These are phyloP conservation scores for Oxytropis ochrocephala DNA, from an alignment of 306 rosid genomes.

Conservation along the genomic window DNA sequence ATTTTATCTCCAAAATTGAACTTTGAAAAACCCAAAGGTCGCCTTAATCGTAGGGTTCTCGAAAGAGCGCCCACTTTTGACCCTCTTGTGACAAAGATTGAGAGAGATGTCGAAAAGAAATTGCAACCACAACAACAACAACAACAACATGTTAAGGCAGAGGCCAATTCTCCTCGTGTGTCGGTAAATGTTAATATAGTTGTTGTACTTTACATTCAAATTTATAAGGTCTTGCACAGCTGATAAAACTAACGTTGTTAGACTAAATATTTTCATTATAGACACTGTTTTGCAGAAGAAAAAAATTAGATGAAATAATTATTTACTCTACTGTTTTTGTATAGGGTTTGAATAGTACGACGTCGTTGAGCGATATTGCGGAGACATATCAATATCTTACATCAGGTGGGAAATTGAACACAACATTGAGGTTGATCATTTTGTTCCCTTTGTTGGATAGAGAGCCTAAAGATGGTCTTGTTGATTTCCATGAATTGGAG, in stretches of 20 bases:
- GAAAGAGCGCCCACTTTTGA: slow-evolving; percentile 32
- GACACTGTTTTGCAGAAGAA: too few relatives aligned
- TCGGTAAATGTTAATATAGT: background rate
- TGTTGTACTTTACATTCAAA: background rate
- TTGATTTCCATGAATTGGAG: slow-evolving; percentile 42
- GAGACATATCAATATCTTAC: slow-evolving; percentile 30
- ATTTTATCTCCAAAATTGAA: slow-evolving; percentile 15
- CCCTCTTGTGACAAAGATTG: slow-evolving; percentile 35
- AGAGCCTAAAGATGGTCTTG: slow-evolving; percentile 42
- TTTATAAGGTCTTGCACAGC: too few relatives aligned
- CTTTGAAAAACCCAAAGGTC: background rate
- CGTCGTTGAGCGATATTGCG: slow-evolving; percentile 1
- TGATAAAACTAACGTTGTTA: too few relatives aligned
- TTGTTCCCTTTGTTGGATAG: slow-evolving; percentile 67
- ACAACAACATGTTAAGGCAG: too few relatives aligned
- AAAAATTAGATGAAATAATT: too few relatives aligned
- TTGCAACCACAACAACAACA: background rate
- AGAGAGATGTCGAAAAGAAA: slow-evolving; percentile 11
- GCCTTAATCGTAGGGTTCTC: slow-evolving; percentile 36
- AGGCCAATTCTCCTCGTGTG: background rate
- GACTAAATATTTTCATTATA: too few relatives aligned
- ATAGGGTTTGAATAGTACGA: background rate
- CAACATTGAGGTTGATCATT: slow-evolving; percentile 49
- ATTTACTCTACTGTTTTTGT: too few relatives aligned
- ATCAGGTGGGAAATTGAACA: slow-evolving; percentile 40